Conservation (phyloP, 2,329 filamentous ascomycete species). For the Xylariaceae sp. region DNA sequence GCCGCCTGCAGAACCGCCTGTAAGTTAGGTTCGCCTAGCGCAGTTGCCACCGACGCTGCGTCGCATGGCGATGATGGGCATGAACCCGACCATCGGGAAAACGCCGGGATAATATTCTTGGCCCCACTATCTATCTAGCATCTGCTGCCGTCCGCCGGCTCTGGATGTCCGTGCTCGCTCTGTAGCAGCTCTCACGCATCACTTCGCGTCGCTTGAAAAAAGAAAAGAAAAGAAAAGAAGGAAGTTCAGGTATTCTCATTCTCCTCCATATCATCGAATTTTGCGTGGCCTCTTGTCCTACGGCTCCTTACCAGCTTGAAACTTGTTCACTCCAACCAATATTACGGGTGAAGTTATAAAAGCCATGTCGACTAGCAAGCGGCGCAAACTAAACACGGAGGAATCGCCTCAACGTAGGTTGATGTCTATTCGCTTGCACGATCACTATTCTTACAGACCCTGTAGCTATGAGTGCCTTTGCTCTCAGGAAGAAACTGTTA, state of each 20-base stretch:
- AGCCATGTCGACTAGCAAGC: slow-evolving; percentile 36
- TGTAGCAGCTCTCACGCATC: no score
- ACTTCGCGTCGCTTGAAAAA: not conserved
- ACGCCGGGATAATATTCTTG: not conserved
- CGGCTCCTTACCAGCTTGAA: not conserved
- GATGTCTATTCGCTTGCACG: not conserved
- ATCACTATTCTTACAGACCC: slow-evolving; percentile 1
- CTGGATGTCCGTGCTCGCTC: no score
- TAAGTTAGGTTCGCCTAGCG: no score
- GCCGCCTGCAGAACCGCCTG: no score
- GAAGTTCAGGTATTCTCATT: not conserved
- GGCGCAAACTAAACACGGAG: slow-evolving; percentile 40
- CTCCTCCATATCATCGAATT: no score
- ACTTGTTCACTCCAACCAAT: not conserved
- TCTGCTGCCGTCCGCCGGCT: no score
- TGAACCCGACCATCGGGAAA: not conserved
- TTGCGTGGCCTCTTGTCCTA: not conserved
- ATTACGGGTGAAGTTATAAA: not conserved
- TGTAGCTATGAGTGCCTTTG: slow-evolving; percentile 43
- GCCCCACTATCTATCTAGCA: no score
- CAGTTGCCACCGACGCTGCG: not conserved
- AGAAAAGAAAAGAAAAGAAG: no score
- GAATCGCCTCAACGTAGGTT: slow-evolving; percentile 36
- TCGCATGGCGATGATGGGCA: not conserved
- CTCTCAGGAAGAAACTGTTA: slow-evolving; percentile 39